These are phyloP conservation scores for Hyaloraphidium curvatum DNA, from an alignment of 192 early-diverging fungal species.

Conservation along the genomic window DNA sequence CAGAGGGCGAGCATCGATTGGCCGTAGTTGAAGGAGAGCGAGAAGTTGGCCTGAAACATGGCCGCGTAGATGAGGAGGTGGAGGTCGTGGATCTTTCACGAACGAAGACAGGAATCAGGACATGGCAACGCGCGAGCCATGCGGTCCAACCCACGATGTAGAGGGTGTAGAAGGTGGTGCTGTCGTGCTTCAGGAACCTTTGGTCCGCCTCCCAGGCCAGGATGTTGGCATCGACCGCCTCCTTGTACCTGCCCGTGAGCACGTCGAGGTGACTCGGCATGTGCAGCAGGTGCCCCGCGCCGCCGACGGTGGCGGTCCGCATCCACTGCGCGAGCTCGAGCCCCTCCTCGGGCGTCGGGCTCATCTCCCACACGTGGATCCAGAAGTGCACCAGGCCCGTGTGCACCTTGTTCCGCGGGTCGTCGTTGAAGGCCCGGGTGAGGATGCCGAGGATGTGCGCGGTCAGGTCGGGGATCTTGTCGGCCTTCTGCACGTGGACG, in stretches of 20 bases:
- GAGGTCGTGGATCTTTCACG: neutral
- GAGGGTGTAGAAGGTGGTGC: neutral
- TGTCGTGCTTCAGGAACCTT: constrained; percentile 1
- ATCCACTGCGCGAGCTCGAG: neutral
- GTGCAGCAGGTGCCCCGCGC: neutral
- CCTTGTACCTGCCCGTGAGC: neutral
- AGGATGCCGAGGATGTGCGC: neutral
- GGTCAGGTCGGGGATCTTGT: neutral
- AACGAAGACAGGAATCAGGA: too few relatives aligned
- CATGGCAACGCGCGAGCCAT: too few relatives aligned
- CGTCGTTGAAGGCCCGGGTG: neutral
- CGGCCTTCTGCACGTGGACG: too few relatives aligned
- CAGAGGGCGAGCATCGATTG: neutral
- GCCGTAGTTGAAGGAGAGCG: neutral
- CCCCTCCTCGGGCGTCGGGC: neutral
- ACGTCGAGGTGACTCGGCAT: constrained; percentile 2
- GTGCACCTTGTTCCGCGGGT: neutral
- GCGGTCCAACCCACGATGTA: too few relatives aligned
- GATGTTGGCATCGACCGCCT: neutral
- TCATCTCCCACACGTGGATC: neutral
- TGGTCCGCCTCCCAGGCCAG: neutral
- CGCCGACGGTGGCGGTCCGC: neutral
- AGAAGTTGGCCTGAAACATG: neutral
- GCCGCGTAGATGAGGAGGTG: neutral
- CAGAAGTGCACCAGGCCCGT: neutral